phyloP scores from a whole-genome alignment of 768 basidiomycete species.

The Hericium rajendrae region DNA sequence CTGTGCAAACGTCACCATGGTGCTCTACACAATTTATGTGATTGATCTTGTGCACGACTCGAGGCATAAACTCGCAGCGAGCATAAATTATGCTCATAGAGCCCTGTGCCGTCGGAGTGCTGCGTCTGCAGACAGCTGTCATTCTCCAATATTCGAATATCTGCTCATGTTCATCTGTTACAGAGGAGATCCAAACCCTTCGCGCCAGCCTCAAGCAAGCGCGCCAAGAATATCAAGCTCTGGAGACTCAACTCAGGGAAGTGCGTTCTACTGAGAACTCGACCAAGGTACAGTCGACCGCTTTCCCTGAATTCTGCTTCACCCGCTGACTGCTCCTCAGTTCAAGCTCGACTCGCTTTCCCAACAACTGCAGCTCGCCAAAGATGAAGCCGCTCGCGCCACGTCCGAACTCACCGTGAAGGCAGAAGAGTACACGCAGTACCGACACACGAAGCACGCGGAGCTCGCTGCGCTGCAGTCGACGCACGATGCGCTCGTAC shows the following conservation, averaged over 20 bases:
- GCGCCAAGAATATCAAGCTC: conserved; percentile 57
- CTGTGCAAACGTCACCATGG: too few relatives aligned
- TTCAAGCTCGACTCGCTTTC: conserved; percentile 80
- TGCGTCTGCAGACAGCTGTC: too few relatives aligned
- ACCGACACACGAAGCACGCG: conserved; percentile 71
- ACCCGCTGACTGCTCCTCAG: conserved; percentile 27
- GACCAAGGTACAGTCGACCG: conserved; percentile 43
- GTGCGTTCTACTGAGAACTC: conserved; percentile 68
- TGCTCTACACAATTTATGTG: too few relatives aligned
- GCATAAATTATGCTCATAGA: too few relatives aligned
- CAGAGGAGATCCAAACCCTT: conserved; percentile 66
- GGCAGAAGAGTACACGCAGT: conserved; percentile 76
- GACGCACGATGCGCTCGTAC: conserved; percentile 61
- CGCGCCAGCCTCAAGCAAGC: conserved; percentile 64
- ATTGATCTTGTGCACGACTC: too few relatives aligned
- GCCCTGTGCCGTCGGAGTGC: too few relatives aligned
- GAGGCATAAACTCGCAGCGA: too few relatives aligned
- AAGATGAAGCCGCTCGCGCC: conserved; percentile 65
- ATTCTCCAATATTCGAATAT: background rate
- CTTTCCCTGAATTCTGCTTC: background rate
- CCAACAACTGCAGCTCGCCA: conserved; percentile 72
- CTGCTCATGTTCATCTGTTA: background rate
- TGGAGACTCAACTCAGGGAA: conserved; percentile 65
- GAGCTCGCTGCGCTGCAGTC: conserved; percentile 71
- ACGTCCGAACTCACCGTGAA: conserved; percentile 60